Evolutionary conservation across 202 grass and related monocot genomes (phyloP).

Genomic region (Cymbopogon flexuosus): DNA sequence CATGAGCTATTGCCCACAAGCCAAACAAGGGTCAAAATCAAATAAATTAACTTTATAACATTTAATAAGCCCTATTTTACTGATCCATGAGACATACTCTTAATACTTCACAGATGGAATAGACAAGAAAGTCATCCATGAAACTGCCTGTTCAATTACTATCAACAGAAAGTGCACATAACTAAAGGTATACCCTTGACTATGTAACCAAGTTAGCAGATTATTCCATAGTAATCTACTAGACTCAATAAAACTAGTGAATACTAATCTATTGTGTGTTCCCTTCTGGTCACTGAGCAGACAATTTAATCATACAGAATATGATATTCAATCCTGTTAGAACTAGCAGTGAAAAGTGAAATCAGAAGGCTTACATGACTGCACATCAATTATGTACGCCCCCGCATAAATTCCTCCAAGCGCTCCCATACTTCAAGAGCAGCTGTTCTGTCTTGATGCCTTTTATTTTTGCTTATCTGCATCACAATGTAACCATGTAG

Average conservation of each 20-base stretch:
- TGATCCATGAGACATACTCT: neutral
- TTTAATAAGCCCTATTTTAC: neutral
- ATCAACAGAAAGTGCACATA: neutral
- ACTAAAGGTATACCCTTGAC: neutral
- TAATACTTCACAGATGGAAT: neutral
- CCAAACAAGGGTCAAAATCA: neutral
- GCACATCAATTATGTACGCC: constrained; percentile 37
- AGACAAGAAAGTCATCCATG: neutral
- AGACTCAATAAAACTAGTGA: neutral
- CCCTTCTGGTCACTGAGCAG: neutral
- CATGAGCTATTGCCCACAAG: neutral
- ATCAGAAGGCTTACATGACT: neutral
- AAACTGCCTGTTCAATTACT: neutral
- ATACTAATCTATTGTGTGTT: neutral
- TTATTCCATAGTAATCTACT: neutral
- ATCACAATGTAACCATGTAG: constrained; percentile 4
- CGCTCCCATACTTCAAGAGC: constrained; percentile 94
- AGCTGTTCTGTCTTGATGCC: constrained; percentile 95
- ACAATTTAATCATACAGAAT: neutral
- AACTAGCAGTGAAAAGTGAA: neutral
- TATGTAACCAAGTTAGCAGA: neutral
- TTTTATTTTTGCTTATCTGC: constrained; percentile 98
- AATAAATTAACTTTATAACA: neutral
- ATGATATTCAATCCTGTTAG: neutral
- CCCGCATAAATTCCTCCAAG: constrained; percentile 77